These are phyloP conservation scores for Vigna trinervia DNA, from an alignment of 306 rosid species.

Conservation along the genomic window DNA sequence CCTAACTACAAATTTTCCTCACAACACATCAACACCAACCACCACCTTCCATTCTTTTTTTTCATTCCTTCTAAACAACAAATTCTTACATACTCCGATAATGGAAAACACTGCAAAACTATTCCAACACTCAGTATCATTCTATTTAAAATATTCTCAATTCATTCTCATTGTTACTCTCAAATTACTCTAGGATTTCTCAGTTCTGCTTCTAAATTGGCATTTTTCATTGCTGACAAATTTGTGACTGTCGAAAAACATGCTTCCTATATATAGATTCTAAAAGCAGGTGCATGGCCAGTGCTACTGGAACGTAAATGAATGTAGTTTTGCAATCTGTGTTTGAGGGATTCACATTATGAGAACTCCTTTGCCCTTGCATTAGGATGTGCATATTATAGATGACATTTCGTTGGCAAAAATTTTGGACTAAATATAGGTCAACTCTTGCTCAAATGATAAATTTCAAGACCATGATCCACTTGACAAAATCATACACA, in stretches of 20 bases:
- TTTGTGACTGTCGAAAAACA: slow-evolving; percentile 9
- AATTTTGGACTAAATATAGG: slow-evolving; percentile 9
- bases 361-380: neutral
- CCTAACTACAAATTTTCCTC: slow-evolving; percentile 14
- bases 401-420: neutral
- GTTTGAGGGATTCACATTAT: slow-evolving; percentile 6
- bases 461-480: slow-evolving; percentile 18
- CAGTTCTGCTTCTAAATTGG: neutral
- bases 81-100: neutral
- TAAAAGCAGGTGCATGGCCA: slow-evolving; percentile 3
- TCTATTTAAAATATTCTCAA: neutral
- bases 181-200: neutral
- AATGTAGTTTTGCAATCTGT: neutral
- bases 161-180: neutral
- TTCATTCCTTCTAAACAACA: neutral
- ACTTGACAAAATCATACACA: slow-evolving; percentile 40
- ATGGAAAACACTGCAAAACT: neutral
- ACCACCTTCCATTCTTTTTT: neutral
- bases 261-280: neutral
- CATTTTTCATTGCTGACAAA: slow-evolving; percentile 8
- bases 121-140: neutral
- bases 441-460: slow-evolving; percentile 31
- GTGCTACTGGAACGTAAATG: neutral
- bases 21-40: neutral
- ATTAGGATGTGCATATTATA: neutral